Evolutionary conservation across 2,329 filamentous ascomycete species (phyloP).

Genomic region (Teratosphaeria pseudoeucalypti): DNA sequence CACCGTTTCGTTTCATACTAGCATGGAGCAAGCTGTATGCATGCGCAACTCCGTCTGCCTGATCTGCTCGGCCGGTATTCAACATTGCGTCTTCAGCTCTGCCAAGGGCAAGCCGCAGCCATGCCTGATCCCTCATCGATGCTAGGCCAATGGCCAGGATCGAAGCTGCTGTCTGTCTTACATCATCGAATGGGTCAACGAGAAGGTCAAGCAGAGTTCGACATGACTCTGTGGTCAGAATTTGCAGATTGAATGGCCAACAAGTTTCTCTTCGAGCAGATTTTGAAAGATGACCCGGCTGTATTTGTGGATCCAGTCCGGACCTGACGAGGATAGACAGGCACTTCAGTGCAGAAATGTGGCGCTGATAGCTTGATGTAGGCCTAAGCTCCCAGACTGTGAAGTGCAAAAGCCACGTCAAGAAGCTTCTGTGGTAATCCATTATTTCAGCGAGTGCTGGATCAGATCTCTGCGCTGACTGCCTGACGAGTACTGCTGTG

Average conservation of each 20-base stretch:
- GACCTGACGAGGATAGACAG: constrained; percentile 57
- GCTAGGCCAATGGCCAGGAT: background rate
- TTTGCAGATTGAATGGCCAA: constrained; percentile 40
- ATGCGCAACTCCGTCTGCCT: constrained; percentile 82
- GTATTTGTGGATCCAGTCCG: constrained; percentile 48
- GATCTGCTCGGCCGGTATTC: constrained; percentile 72
- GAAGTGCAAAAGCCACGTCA: constrained; percentile 66
- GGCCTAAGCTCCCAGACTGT: constrained; percentile 64
- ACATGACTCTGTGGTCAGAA: constrained; percentile 37
- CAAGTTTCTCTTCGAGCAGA: constrained; percentile 37
- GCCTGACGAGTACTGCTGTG: constrained; percentile 41
- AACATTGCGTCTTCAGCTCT: constrained; percentile 47
- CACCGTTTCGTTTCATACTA: background rate
- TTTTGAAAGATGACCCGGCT: constrained; percentile 31
- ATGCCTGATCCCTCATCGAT: background rate
- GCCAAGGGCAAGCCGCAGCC: background rate
- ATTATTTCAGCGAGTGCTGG: background rate
- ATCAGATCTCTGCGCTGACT: background rate
- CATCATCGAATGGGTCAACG: constrained; percentile 87
- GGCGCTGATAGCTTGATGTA: constrained; percentile 80
- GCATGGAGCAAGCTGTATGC: constrained; percentile 58
- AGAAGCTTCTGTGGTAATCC: constrained; percentile 37
- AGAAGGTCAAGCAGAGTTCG: constrained; percentile 66
- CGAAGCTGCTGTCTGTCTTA: constrained; percentile 44
- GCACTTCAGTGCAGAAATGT: constrained; percentile 68